A percentile compares a stretch with the other conserved stretches of the same genome.
Evolutionary conservation across 768 basidiomycete genomes (phyloP).

Genomic region (Termitomyces bulborhizus): DNA sequence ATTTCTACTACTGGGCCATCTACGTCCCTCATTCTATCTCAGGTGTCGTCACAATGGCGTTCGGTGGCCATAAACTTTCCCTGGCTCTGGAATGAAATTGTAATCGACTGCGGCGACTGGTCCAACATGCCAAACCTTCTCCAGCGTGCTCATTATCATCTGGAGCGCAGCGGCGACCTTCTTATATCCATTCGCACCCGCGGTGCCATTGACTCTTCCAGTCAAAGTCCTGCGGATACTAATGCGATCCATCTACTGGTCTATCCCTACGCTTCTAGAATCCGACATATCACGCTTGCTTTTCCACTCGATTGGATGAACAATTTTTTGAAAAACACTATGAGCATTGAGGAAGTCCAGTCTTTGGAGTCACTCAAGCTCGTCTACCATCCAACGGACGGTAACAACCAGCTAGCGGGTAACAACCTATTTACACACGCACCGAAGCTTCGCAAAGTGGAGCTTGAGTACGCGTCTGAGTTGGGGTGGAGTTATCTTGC

Average conservation of each 20-base stretch:
- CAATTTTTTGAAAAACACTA: not conserved
- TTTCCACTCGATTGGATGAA: constrained; percentile 9
- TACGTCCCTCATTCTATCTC: not conserved
- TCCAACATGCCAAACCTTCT: not conserved
- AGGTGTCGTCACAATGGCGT: constrained; percentile 9
- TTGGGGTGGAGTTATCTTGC: not conserved
- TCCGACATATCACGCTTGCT: constrained; percentile 7
- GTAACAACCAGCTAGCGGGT: not conserved
- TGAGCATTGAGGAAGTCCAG: not conserved
- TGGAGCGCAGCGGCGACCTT: not conserved
- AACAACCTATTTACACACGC: constrained; percentile 2
- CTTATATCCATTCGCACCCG: not conserved
- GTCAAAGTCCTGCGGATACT: not conserved
- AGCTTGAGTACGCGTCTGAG: constrained; percentile 1
- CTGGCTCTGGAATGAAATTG: constrained; percentile 8
- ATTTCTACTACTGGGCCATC: not conserved
- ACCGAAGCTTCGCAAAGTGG: constrained; percentile 2
- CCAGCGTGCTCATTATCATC: not conserved
- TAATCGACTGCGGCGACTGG: constrained; percentile 9
- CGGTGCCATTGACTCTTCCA: not conserved
- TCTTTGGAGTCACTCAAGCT: constrained; percentile 6
- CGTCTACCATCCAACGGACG: not conserved
- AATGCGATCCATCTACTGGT: not conserved
- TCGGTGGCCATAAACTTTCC: not conserved
- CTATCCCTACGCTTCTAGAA: not conserved